Evolutionary conservation across 2,329 filamentous ascomycete species (phyloP).

Genomic region (Aspergillus eucalypticola): DNA sequence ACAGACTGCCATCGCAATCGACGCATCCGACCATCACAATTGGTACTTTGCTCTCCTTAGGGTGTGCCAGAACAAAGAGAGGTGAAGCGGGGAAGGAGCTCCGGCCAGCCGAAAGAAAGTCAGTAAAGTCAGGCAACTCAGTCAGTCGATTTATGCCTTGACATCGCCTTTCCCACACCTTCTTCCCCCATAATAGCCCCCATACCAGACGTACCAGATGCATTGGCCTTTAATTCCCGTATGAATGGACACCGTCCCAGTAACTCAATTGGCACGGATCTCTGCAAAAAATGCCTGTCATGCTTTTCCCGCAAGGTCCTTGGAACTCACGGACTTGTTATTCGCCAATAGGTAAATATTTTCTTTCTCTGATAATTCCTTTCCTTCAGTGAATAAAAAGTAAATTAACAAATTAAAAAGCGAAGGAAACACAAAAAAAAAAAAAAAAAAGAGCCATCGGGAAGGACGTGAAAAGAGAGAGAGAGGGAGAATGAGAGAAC

Average conservation of each 20-base stretch:
- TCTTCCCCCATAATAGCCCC: no score
- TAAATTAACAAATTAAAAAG: not conserved
- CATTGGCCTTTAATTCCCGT: constrained; percentile 6
- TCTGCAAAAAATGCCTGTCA: constrained; percentile 19
- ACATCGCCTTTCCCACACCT: not conserved
- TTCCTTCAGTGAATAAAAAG: not conserved
- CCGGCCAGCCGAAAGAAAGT: constrained; percentile 11
- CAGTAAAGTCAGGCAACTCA: not conserved
- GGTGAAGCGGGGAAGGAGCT: constrained; percentile 10
- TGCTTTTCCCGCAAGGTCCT: constrained; percentile 15
- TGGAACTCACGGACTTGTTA: constrained; percentile 11
- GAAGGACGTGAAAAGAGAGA: constrained; percentile 8
- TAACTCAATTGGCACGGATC: constrained; percentile 18
- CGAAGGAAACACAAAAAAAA: not conserved
- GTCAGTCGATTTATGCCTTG: not conserved
- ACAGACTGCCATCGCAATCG: not conserved
- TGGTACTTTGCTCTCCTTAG: constrained; percentile 1
- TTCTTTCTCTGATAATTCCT: no score
- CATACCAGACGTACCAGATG: not conserved
- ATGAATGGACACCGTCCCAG: not conserved
- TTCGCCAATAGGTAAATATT: not conserved
- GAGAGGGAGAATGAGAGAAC: not conserved
- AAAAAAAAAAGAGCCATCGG: constrained; percentile 8
- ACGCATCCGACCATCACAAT: not conserved
- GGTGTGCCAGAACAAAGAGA: constrained; percentile 16